A percentile compares a stretch with the other conserved stretches of the same genome.
These are phyloP conservation scores for Endocalyx cinctus DNA, from an alignment of 2,329 filamentous ascomycete genomes.

Conservation along the genomic window DNA sequence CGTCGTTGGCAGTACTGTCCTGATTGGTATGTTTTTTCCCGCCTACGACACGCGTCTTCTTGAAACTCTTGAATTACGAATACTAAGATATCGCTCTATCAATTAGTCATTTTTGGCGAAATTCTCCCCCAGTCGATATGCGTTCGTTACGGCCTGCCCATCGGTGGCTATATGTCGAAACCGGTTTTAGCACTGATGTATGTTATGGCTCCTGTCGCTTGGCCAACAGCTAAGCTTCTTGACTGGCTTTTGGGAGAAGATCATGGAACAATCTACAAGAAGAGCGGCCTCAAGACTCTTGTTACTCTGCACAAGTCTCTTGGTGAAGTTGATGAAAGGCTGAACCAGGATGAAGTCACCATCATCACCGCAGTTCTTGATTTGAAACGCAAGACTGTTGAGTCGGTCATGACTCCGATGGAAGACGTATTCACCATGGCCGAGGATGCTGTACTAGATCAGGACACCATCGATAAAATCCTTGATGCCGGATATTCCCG, in stretches of 20 bases:
- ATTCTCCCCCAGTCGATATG: slow-evolving; percentile 94
- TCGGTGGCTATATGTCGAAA: slow-evolving; percentile 89
- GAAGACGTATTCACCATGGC: slow-evolving; percentile 95
- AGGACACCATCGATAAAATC: slow-evolving; percentile 90
- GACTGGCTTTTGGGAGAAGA: slow-evolving; percentile 91
- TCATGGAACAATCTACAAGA: slow-evolving; percentile 96
- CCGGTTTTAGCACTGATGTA: slow-evolving; percentile 89
- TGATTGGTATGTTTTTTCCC: slow-evolving; percentile 73
- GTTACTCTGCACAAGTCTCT: slow-evolving; percentile 92
- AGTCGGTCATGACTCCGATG: slow-evolving; percentile 98
- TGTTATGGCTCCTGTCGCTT: slow-evolving; percentile 81
- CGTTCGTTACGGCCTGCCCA: slow-evolving; percentile 90
- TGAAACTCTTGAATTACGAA: no score
- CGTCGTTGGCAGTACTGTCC: slow-evolving; percentile 83
- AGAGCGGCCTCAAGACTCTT: slow-evolving; percentile 91
- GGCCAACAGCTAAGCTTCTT: slow-evolving; percentile 92
- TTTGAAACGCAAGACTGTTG: slow-evolving; percentile 92
- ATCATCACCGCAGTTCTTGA: slow-evolving; percentile 97
- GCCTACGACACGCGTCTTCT: no score
- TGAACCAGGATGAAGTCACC: slow-evolving; percentile 97
- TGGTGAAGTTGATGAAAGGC: slow-evolving; percentile 77
- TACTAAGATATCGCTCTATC: slow-evolving; percentile 16
- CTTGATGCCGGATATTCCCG: slow-evolving; percentile 91
- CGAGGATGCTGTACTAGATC: slow-evolving; percentile 89
- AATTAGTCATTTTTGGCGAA: slow-evolving; percentile 98